A percentile compares a stretch with the other conserved stretches of the same genome.
Evolutionary conservation across 495 filamentous ascomycete genomes (phyloP).

Genomic region (Cercophora samala): DNA sequence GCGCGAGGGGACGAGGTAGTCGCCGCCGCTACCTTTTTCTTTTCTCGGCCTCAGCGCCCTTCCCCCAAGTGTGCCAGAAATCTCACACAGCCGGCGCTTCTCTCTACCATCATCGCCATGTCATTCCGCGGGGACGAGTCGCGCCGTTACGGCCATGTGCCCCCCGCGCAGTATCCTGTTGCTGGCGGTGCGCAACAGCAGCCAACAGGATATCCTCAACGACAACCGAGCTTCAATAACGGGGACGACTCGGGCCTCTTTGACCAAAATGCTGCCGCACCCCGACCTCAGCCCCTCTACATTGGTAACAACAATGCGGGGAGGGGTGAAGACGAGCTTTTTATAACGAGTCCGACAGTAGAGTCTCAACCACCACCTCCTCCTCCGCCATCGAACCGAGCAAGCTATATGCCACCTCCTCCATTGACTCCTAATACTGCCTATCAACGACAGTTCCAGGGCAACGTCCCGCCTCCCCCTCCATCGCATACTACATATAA

Average conservation of each 20-base stretch:
- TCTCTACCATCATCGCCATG: slow-evolving; percentile 37
- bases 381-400: slow-evolving; percentile 32
- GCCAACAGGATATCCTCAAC: slow-evolving; percentile 41
- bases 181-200: slow-evolving; percentile 34
- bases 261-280: slow-evolving; percentile 34
- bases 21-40: neutral
- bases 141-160: slow-evolving; percentile 56
- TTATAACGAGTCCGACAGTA: slow-evolving; percentile 41
- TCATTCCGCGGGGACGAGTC: slow-evolving; percentile 54
- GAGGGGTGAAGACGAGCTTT: slow-evolving; percentile 48
- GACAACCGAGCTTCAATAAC: slow-evolving; percentile 72
- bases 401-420: slow-evolving; percentile 48
- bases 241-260: slow-evolving; percentile 66
- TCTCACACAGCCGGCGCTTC: slow-evolving; percentile 1
- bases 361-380: slow-evolving; percentile 25
- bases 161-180: slow-evolving; percentile 55
- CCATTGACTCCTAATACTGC: slow-evolving; percentile 45
- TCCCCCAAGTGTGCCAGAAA: neutral
- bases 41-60: neutral
- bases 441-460: slow-evolving; percentile 60
- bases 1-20: neutral
- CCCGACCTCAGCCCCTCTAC: slow-evolving; percentile 22
- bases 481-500: slow-evolving; percentile 67
- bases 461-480: slow-evolving; percentile 44
- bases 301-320: slow-evolving; percentile 17